Percentiles rank a stretch among this genome's conserved stretches.
Conservation (phyloP, 257 asterid species). For the Ocimum tenuiflorum region DNA sequence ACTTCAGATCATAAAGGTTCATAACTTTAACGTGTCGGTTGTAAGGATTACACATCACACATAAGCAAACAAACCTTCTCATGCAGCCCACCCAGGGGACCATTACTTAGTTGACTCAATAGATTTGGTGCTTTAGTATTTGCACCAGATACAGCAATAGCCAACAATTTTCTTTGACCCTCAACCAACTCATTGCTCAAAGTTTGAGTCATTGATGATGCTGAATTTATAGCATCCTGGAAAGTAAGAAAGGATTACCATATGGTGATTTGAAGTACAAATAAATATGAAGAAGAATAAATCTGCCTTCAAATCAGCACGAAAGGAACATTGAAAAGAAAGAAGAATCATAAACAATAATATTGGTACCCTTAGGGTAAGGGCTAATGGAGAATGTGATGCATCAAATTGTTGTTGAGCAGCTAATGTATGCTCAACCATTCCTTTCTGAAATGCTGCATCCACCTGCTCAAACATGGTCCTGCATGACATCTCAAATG, state of each 20-base stretch:
- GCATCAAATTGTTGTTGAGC: constrained; percentile 82
- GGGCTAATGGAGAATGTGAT: constrained; percentile 71
- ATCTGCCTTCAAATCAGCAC: background rate
- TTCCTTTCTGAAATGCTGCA: constrained; percentile 79
- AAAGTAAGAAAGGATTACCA: constrained; percentile 1
- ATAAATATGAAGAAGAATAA: background rate
- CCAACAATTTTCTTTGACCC: constrained; percentile 75
- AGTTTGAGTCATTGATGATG: constrained; percentile 75
- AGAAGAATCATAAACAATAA: background rate
- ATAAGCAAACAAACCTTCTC: constrained; percentile 54
- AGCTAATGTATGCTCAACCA: constrained; percentile 65
- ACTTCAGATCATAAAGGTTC: constrained; percentile 17
- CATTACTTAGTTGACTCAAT: constrained; percentile 72
- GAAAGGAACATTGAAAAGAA: background rate
- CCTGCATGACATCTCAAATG: constrained; percentile 88
- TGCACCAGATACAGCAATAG: constrained; percentile 72
- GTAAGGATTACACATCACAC: background rate
- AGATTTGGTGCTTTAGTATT: constrained; percentile 58
- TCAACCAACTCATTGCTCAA: constrained; percentile 77
- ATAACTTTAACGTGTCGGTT: background rate
- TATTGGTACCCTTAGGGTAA: constrained; percentile 61
- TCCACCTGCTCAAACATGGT: constrained; percentile 95
- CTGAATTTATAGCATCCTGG: constrained; percentile 85
- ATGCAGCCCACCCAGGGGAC: constrained; percentile 70
- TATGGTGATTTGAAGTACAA: background rate